Base-by-base conservation (phyloP, 1,284 basidiomycete species). In the Tilletia caries region DNA sequence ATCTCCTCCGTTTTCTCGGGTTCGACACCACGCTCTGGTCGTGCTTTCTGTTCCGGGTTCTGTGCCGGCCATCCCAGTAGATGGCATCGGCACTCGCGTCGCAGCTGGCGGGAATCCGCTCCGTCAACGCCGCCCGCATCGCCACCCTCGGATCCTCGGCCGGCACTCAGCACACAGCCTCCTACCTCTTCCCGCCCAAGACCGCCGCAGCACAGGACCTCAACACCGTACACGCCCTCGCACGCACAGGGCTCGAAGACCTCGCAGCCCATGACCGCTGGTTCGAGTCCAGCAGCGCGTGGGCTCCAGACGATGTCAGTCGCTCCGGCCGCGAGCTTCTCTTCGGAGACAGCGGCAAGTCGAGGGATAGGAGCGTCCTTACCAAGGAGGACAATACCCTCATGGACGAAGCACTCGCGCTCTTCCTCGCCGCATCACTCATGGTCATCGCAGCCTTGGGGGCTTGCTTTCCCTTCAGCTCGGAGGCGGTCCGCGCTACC, bases 151-250 rank as follows among this genome's bases (percentile, higher is more conserved):
- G 34, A 3, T 66, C 71, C 25, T 68, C 69, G 87, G 87, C 68
- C 88, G 88, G 81, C 85, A 88, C 79, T 87, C 88, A 84, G 81
- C 37, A 34, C 27, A 32, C 44, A 25, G 88, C 41, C 84, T 88
- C 87, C 0, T 98, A 97, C 86, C 89, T 98, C 66, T 98, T 97
- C 44, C 76, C 79, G 27, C 71, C 78, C 58, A 72, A 74, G 43
- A 75, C 74, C 2, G 81, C 81, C n/a, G 76, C 77, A 2, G 70
- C 77, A 66, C 80, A 83, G 70, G 81, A 83, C 84, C 86, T 95
- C 70, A 91, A 94, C 81, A 89, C 94, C 18, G 89, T 98, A 62
- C 89, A 92, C 78, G 89, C 92, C 0, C 88, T 98, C 18, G 94
- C 88, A 15, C 85, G 88, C 71, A 93, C 92, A 82, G 94, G 92